Evolutionary conservation across 306 rosid species (phyloP).

Genomic region (Quercus robur): DNA sequence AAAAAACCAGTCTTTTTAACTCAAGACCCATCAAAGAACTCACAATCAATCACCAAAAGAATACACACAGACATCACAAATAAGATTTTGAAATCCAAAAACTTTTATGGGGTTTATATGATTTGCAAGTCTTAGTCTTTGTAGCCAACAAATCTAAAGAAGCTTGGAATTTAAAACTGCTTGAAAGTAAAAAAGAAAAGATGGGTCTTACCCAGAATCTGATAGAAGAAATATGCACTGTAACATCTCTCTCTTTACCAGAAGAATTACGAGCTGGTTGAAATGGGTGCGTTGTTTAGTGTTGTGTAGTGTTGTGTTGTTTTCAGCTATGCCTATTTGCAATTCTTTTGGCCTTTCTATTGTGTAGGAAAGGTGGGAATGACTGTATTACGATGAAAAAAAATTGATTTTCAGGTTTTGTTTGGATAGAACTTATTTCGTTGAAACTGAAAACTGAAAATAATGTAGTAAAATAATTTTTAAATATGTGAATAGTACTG

Average conservation of each 20-base stretch:
- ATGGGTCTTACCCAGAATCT: conserved; percentile 73
- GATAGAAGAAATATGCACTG: conserved; percentile 97
- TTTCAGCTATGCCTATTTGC: neutral
- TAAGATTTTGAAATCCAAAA: neutral
- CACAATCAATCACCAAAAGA: neutral
- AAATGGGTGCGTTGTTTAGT: neutral
- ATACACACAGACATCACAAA: neutral
- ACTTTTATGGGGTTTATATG: neutral
- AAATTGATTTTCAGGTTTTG: neutral
- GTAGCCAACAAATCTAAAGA: neutral
- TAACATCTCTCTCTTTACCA: conserved; percentile 47
- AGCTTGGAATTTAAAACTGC: neutral
- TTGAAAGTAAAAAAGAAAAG: neutral
- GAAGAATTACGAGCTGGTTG: neutral
- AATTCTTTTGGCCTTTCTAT: neutral
- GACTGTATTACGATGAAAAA: neutral
- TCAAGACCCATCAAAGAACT: conserved; percentile 5
- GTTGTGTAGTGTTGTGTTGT: neutral
- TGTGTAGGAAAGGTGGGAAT: neutral
- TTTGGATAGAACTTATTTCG: too few relatives aligned
- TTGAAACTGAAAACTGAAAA: too few relatives aligned
- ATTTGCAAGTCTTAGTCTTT: neutral
- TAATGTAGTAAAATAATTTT: too few relatives aligned
- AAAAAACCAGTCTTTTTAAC: neutral
- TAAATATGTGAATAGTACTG: too few relatives aligned